Percentiles rank a stretch among this genome's conserved stretches.
Evolutionary conservation across 306 rosid species (phyloP).

Genomic region (Ziziphus jujuba): DNA sequence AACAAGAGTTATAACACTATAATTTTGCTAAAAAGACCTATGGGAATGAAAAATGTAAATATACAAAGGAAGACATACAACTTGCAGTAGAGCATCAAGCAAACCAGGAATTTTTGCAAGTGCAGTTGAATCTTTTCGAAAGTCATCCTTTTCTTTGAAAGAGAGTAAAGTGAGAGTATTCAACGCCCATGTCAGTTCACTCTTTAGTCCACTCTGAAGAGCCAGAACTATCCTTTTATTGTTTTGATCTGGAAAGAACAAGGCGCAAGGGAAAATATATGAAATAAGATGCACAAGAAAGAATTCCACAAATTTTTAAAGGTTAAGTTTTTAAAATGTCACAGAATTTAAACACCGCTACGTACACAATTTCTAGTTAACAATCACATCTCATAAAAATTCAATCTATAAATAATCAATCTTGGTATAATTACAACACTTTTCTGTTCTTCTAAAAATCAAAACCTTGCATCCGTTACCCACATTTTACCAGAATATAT

Average conservation of each 20-base stretch:
- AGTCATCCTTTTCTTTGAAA: constrained; percentile 91
- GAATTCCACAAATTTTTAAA: background rate
- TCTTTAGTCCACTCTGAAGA: constrained; percentile 94
- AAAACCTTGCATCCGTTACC: too few relatives aligned
- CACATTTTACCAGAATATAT: too few relatives aligned
- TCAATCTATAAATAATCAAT: too few relatives aligned
- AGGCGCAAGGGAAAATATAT: background rate
- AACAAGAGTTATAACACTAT: too few relatives aligned
- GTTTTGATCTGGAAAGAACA: constrained; percentile 70
- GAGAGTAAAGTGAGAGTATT: constrained; percentile 88
- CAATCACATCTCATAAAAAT: too few relatives aligned
- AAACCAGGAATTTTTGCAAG: constrained; percentile 85
- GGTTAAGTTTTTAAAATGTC: background rate
- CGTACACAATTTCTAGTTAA: too few relatives aligned
- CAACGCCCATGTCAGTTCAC: constrained; percentile 95
- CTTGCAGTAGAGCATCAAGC: constrained; percentile 97
- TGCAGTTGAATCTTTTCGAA: constrained; percentile 80
- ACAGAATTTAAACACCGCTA: too few relatives aligned
- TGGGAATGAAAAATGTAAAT: constrained; percentile 8
- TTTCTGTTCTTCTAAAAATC: too few relatives aligned
- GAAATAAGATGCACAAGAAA: background rate
- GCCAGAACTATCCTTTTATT: constrained; percentile 90
- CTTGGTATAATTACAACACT: too few relatives aligned
- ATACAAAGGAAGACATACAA: constrained; percentile 54
- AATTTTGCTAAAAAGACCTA: background rate